phyloP scores from a whole-genome alignment of 2,329 filamentous ascomycete genomes.

The Botrytis paeoniae region DNA sequence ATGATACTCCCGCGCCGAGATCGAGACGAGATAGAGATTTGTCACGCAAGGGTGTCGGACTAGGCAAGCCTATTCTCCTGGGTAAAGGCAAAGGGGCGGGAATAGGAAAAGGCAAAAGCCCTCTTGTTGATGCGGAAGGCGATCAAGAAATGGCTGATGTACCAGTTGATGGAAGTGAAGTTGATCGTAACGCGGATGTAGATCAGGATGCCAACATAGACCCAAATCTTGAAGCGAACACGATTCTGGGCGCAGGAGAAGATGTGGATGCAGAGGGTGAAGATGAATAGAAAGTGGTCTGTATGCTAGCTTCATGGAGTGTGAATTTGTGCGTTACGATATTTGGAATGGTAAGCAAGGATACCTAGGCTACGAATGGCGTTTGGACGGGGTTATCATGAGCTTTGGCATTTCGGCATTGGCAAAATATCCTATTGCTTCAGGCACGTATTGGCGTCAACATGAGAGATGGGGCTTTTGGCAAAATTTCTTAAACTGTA shows the following conservation, averaged over 20 bases:
- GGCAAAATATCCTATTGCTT: slow-evolving; percentile 12
- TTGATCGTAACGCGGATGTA: slow-evolving; percentile 1
- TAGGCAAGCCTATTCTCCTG: slow-evolving; percentile 33
- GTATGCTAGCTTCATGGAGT: neutral
- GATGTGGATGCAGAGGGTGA: slow-evolving; percentile 9
- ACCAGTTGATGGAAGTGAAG: slow-evolving; percentile 27
- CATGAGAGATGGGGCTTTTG: neutral
- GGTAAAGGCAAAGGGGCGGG: slow-evolving; percentile 23
- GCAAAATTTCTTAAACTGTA: slow-evolving; percentile 8
- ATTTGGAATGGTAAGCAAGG: slow-evolving; percentile 4
- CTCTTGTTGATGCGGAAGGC: slow-evolving; percentile 24
- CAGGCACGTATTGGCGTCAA: slow-evolving; percentile 8
- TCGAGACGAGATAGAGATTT: slow-evolving; percentile 27
- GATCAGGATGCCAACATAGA: slow-evolving; percentile 2
- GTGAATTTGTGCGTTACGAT: slow-evolving; percentile 1
- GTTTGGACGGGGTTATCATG: slow-evolving; percentile 7
- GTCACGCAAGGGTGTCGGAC: slow-evolving; percentile 27
- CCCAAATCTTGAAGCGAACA: neutral
- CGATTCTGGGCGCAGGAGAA: neutral
- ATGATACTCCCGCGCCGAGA: slow-evolving; percentile 32
- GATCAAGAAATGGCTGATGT: slow-evolving; percentile 40
- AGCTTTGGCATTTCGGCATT: slow-evolving; percentile 1
- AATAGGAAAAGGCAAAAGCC: slow-evolving; percentile 27
- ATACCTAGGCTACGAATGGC: slow-evolving; percentile 14
- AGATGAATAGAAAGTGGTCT: slow-evolving; percentile 1